These are phyloP conservation scores for Alternaria ventricosa DNA, from an alignment of 2,329 filamentous ascomycete species.

Conservation along the genomic window DNA sequence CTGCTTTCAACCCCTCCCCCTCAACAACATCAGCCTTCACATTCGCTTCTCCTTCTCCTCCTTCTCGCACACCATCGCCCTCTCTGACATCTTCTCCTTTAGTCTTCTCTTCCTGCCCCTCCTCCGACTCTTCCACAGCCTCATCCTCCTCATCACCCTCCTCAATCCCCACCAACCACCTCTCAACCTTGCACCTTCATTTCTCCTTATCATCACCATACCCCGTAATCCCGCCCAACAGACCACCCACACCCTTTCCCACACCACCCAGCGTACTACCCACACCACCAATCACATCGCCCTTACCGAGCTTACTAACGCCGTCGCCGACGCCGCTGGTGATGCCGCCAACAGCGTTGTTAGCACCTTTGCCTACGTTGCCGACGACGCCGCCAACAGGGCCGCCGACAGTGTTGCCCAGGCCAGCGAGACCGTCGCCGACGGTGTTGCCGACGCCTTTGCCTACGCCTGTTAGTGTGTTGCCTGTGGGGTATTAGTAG, in stretches of 20 bases:
- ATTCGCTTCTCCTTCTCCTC: neutral
- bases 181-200: constrained; percentile 22
- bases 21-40: neutral
- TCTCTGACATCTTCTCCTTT: neutral
- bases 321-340: constrained; percentile 54
- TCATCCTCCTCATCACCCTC: neutral
- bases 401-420: constrained; percentile 46
- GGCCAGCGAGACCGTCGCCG: constrained; percentile 48
- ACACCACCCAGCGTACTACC: constrained; percentile 53
- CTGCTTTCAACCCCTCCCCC: neutral
- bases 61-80: neutral
- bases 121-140: neutral
- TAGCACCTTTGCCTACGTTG: constrained; percentile 52
- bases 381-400: constrained; percentile 52
- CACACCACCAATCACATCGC: constrained; percentile 53
- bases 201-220: constrained; percentile 31
- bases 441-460: constrained; percentile 46
- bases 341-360: constrained; percentile 50
- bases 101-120: neutral
- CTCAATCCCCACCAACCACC: constrained; percentile 11
- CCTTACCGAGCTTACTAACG: constrained; percentile 53
- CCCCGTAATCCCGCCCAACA: constrained; percentile 42
- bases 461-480: constrained; percentile 46
- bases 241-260: constrained; percentile 43
- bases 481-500: constrained; percentile 27